A percentile compares a stretch with the other conserved stretches of the same genome.
Conservation (phyloP, 1,284 basidiomycete genomes). For the Violaceomyces palustris region DNA sequence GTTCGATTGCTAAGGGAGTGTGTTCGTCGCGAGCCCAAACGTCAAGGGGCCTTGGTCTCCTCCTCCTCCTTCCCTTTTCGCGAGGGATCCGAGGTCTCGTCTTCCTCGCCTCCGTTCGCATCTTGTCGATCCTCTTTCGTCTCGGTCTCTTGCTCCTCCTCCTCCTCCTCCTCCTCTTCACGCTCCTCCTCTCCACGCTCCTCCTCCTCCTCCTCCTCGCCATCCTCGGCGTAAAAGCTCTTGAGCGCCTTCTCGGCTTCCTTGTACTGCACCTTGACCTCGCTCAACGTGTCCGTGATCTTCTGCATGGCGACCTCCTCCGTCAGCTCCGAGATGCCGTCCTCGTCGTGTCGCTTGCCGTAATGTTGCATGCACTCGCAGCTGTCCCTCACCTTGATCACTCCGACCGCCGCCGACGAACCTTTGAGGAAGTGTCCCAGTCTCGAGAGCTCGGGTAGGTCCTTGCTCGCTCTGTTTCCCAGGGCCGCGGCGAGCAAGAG, state of each 20-base stretch:
- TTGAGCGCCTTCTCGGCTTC: conserved; percentile 49
- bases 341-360: conserved; percentile 59
- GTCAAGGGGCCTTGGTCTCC: too few species aligned
- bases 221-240: conserved; percentile 54
- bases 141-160: conserved; percentile 57
- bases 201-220: conserved; percentile 51
- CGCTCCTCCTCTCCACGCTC: neutral
- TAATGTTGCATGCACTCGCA: conserved; percentile 85
- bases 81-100: too few species aligned
- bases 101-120: too few species aligned
- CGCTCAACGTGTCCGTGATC: conserved; percentile 24
- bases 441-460: conserved; percentile 65
- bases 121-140: conserved; percentile 57
- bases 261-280: conserved; percentile 41
- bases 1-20: too few species aligned
- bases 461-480: conserved; percentile 59
- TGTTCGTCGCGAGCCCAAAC: too few species aligned
- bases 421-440: conserved; percentile 92
- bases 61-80: too few species aligned
- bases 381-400: conserved; percentile 69
- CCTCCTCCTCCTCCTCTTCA: conserved; percentile 35
- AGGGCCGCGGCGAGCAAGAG: too few species aligned
- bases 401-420: conserved; percentile 82
- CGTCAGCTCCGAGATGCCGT: conserved; percentile 32
- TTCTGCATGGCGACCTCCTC: conserved; percentile 31